Evolutionary conservation across 2,329 filamentous ascomycete species (phyloP), one percentile per base, ranked within the genome.

Genomic region (Monosporascus sp.): DNA sequence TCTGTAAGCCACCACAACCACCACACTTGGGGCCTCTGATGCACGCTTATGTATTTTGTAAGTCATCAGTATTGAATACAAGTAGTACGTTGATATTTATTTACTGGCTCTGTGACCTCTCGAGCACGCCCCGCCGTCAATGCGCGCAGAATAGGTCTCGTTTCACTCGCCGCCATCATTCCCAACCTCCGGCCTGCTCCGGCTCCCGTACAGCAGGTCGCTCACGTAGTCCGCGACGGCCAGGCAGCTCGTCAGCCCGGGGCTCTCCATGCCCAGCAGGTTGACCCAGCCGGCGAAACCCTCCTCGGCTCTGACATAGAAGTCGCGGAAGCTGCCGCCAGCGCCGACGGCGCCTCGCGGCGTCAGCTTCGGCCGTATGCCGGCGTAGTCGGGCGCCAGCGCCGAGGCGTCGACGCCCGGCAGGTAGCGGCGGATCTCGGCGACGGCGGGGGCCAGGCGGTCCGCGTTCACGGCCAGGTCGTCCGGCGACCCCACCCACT

Each of bases 191-290:
- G 52, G 11, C 25, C 47, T 14, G 37, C 47, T 52, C 9, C 39
- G 14, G 20, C 54, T 56, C 31, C 69, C 69, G 53, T 83, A 81
- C 50, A 83, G 56, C 49, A 84, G 58, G 49, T 68, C 64, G 44
- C 72, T 69, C 0, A 96, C 91, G 75, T 82, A 80, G 65, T 96
- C 89, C 3, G 79, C 92, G 70, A 97, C 93, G 2, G 91, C 91
- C 72, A 97, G 72, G 61, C 81, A 84, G 68, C 89, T 94, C 47
- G 93, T 97, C 69, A 97, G 72, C 5, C 93, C 93, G 0, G 93
- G 93, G 70, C 90, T 96, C 75, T 97, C 93, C 61, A 97, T 97
- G 0, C 91, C 93, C 61, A 97, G 66, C 60, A 97, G 68, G 74
- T 97, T 97, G 8, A 97, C 80, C 80, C 93, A 97, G 2, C 90